Evolutionary conservation across 2,329 filamentous ascomycete genomes (phyloP).

Genomic region (Aspergillus ochraceus): DNA sequence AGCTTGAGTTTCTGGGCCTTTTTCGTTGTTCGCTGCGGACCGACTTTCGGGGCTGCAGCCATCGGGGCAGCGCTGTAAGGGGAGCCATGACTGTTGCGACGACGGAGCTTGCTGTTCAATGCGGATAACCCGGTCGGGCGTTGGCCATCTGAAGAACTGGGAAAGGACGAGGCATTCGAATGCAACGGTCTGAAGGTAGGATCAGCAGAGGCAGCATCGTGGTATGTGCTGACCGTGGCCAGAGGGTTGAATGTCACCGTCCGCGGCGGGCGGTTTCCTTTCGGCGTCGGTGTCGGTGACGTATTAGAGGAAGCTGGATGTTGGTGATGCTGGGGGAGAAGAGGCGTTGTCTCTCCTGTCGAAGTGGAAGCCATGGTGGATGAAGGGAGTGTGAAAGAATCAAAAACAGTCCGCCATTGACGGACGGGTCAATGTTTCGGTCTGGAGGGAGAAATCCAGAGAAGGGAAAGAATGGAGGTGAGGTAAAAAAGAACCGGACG

Average conservation of each 20-base stretch:
- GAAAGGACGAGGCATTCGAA: constrained; percentile 37
- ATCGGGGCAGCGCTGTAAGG: constrained; percentile 46
- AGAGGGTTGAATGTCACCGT: constrained; percentile 52
- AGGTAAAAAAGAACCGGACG: constrained; percentile 9
- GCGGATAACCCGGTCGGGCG: constrained; percentile 69
- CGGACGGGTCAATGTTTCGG: constrained; percentile 8
- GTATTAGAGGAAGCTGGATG: constrained; percentile 31
- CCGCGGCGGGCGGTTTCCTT: constrained; percentile 36
- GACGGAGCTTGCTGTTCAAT: constrained; percentile 81
- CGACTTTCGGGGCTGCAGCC: constrained; percentile 68
- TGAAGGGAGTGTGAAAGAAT: constrained; percentile 5
- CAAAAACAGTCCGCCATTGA: constrained; percentile 18
- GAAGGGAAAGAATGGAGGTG: constrained; percentile 8
- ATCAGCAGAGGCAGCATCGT: constrained; percentile 41
- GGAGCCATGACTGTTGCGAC: constrained; percentile 79
- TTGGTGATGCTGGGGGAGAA: constrained; percentile 39
- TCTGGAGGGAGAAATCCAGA: background rate
- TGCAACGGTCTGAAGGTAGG: constrained; percentile 44
- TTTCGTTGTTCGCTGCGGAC: constrained; percentile 91
- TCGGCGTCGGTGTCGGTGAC: constrained; percentile 33
- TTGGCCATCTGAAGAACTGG: constrained; percentile 26
- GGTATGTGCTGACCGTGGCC: constrained; percentile 46
- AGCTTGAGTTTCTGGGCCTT: constrained; percentile 96
- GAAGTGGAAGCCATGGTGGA: constrained; percentile 39
- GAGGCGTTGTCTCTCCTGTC: constrained; percentile 42